Percentiles rank a stretch among this genome's conserved stretches.
These are phyloP conservation scores for Boletus reticulatus DNA, from an alignment of 768 basidiomycete species.

Conservation along the genomic window DNA sequence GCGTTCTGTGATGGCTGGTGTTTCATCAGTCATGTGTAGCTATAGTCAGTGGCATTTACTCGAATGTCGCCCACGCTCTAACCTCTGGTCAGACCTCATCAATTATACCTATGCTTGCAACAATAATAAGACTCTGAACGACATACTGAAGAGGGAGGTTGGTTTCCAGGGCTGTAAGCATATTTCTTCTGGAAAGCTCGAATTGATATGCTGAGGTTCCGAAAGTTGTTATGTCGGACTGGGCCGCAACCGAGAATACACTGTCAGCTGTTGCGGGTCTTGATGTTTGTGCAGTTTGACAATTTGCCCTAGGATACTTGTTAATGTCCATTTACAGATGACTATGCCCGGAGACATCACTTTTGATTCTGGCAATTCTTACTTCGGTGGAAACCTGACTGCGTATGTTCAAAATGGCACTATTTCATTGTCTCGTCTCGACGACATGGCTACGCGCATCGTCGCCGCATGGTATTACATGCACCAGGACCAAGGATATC, in stretches of 20 bases:
- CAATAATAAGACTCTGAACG: slow-evolving; percentile 56
- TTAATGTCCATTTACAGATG: slow-evolving; percentile 44
- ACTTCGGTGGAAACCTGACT: slow-evolving; percentile 61
- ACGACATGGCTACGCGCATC: slow-evolving; percentile 72
- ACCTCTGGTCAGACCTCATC: slow-evolving; percentile 41
- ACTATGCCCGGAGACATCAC: slow-evolving; percentile 68
- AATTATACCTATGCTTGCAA: slow-evolving; percentile 65
- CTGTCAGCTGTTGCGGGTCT: slow-evolving; percentile 57
- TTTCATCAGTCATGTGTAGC: slow-evolving; percentile 66
- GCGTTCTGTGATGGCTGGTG: slow-evolving; percentile 61
- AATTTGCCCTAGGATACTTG: background rate
- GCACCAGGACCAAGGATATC: slow-evolving; percentile 33
- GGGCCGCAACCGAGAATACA: slow-evolving; percentile 54
- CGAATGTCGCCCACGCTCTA: background rate
- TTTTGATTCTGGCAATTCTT: slow-evolving; percentile 36
- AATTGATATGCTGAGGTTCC: background rate
- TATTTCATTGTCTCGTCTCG: slow-evolving; percentile 57
- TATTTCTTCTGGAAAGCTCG: background rate
- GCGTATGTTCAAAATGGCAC: slow-evolving; percentile 57
- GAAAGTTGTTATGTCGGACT: slow-evolving; percentile 57
- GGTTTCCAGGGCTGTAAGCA: slow-evolving; percentile 61
- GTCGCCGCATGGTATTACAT: slow-evolving; percentile 57
- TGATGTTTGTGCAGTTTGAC: slow-evolving; percentile 42
- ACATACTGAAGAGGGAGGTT: slow-evolving; percentile 62
- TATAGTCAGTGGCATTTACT: slow-evolving; percentile 36